Percentiles rank a stretch among this genome's conserved stretches.
Evolutionary conservation across 345 rosid species (phyloP).

Genomic region (Citrus mangshanensis): DNA sequence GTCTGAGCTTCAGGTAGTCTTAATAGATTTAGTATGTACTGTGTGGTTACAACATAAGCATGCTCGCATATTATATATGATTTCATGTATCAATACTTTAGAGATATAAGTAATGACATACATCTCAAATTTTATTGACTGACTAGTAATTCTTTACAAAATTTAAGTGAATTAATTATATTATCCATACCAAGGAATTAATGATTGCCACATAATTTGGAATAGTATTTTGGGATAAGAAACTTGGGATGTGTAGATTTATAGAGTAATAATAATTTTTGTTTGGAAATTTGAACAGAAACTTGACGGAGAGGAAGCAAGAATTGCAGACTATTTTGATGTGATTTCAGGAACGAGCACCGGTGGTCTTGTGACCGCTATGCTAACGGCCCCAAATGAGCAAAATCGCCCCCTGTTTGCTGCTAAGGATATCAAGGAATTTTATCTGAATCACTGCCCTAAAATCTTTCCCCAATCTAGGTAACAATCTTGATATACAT

Average conservation of each 20-base stretch:
- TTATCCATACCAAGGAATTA: too few relatives aligned
- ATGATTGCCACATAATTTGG: too few relatives aligned
- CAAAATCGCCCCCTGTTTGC: constrained; percentile 59
- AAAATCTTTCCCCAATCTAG: constrained; percentile 53
- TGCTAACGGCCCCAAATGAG: constrained; percentile 59
- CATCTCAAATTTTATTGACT: too few relatives aligned
- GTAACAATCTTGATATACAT: constrained; percentile 2
- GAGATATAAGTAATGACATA: accelerated
- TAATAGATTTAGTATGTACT: too few relatives aligned
- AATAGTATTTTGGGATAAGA: too few relatives aligned
- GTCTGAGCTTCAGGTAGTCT: constrained; percentile 62
- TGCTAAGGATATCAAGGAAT: constrained; percentile 57
- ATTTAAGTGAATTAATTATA: too few relatives aligned
- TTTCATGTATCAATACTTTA: background rate
- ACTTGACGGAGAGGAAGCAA: constrained; percentile 61
- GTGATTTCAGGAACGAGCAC: constrained; percentile 73
- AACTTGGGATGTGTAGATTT: too few relatives aligned
- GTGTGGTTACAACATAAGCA: background rate
- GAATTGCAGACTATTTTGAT: constrained; percentile 72
- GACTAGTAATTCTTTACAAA: too few relatives aligned
- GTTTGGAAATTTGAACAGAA: constrained; percentile 32
- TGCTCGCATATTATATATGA: background rate
- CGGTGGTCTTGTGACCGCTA: constrained; percentile 66
- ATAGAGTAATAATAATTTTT: background rate
- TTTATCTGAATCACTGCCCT: constrained; percentile 49